A percentile compares a stretch with the other conserved stretches of the same genome.
Conservation (phyloP, 2,329 filamentous ascomycete genomes). For the Xylariomycetidae sp. region DNA sequence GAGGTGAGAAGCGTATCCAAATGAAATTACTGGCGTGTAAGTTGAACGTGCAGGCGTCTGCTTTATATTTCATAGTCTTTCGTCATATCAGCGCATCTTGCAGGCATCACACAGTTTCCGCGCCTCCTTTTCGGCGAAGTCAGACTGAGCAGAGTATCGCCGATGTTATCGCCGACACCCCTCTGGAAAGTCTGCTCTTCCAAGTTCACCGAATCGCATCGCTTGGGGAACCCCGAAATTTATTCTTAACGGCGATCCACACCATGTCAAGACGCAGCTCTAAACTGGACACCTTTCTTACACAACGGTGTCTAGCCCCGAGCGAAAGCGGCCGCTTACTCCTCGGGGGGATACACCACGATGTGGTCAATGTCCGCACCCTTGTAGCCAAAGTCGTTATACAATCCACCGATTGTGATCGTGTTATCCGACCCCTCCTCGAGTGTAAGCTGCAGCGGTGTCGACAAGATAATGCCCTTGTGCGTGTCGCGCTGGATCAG, state of each 20-base stretch:
- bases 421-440: slow-evolving; percentile 44
- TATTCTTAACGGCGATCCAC: too few species aligned
- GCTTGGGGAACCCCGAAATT: too few species aligned
- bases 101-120: too few species aligned
- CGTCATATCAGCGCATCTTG: too few species aligned
- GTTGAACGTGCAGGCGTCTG: too few species aligned
- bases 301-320: too few species aligned
- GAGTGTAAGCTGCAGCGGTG: slow-evolving; percentile 48
- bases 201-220: too few species aligned
- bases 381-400: slow-evolving; percentile 50
- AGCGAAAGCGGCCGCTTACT: slow-evolving; percentile 4
- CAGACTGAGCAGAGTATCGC: slow-evolving; percentile 6
- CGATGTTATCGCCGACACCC: too few species aligned
- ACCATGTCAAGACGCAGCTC: not conserved
- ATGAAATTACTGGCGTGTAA: not conserved
- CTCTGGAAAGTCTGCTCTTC: too few species aligned
- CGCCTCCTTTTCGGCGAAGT: not conserved
- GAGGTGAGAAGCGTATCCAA: not conserved
- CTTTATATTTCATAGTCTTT: too few species aligned
- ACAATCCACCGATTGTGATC: slow-evolving; percentile 51
- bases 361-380: slow-evolving; percentile 54
- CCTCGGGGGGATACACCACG: slow-evolving; percentile 53
- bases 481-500: slow-evolving; percentile 48
- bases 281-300: too few species aligned
- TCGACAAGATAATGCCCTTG: slow-evolving; percentile 54